Evolutionary conservation across 2,329 filamentous ascomycete genomes (phyloP), one percentile per base, ranked within the genome.

Genomic region (Aspergillus quadrilineatus): DNA sequence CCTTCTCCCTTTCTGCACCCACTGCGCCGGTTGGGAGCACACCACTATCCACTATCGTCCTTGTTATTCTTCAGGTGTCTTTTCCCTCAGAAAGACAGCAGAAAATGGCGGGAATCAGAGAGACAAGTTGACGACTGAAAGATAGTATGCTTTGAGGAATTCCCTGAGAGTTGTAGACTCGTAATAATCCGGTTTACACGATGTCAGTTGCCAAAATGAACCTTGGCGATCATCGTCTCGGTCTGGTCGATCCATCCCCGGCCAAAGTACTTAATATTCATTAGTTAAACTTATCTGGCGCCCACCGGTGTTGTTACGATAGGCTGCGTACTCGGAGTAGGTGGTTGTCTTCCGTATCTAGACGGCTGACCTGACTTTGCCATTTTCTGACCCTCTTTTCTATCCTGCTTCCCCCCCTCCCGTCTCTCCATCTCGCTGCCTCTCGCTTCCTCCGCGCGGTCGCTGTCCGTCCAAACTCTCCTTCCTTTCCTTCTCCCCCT

Each of bases 11-110:
- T 59, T 59, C 61, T 60, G 58, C 55, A 60, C 53, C 62, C 63
- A 65, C 60, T 59, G 44, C 59, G 60, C 56, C 50, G 63, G 61
- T 60, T 58, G 47, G 10, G 36, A 14, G 36, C 36, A 12, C 36
- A 39, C 36, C 36, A 39, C 36, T 39, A n/a, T 39, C n/a, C 36
- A 39, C 12, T 12, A n/a, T 39, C 10, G 12, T 39, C n/a, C 12
- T 39, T 39, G 14, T 39, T 12, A 39, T 39, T 39, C 36, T 39
- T 39, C 36, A 39, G 3, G 36, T 14, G 12, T 10, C 15, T 30
- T 10, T 10, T 8, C 14, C 22, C 14, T 6, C n/a, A 22, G 9
- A 36, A 29, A 39, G 36, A 39, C 36, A 15, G 29, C 34, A 42
- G 29, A 41, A 12, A 30, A 42, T 30, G 26, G 17, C 9, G 22